Conservation (phyloP, 2,329 filamentous ascomycete species). For the Phyllosticta capitalensis region DNA sequence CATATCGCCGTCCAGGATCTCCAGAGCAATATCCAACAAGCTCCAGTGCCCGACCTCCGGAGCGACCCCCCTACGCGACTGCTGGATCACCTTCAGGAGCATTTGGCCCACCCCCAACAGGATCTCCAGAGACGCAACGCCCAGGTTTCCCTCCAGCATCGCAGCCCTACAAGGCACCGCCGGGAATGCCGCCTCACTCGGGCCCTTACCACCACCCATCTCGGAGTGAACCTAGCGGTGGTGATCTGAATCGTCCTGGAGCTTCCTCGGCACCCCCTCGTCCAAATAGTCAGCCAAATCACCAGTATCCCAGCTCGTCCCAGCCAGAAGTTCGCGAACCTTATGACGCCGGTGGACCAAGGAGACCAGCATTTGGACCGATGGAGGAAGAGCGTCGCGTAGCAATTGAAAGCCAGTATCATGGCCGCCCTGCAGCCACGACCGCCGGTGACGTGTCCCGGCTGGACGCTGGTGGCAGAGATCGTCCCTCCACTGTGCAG, state of each 20-base stretch:
- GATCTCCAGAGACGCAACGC: constrained; percentile 26
- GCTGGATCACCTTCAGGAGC: constrained; percentile 24
- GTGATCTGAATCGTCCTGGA: background rate
- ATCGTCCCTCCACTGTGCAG: constrained; percentile 30
- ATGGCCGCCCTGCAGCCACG: background rate
- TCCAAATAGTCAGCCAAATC: constrained; percentile 31
- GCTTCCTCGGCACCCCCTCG: constrained; percentile 22
- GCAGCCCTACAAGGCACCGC: constrained; percentile 21
- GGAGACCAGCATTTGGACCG: constrained; percentile 15
- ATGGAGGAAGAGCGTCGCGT: constrained; percentile 3
- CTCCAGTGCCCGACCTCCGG: constrained; percentile 19
- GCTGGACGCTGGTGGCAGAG: constrained; percentile 12
- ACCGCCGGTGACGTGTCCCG: constrained; percentile 5
- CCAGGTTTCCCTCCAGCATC: constrained; percentile 22
- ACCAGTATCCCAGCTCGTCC: constrained; percentile 16
- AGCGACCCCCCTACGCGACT: constrained; percentile 19
- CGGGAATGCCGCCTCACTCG: background rate
- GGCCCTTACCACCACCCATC: constrained; percentile 4
- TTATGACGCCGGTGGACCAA: constrained; percentile 20
- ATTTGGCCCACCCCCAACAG: constrained; percentile 8
- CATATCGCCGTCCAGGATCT: constrained; percentile 27
- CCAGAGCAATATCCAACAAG: constrained; percentile 27
- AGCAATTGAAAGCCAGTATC: background rate
- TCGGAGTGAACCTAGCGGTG: constrained; percentile 2
- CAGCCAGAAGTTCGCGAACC: constrained; percentile 18